These are phyloP conservation scores for Blastomyces gilchristii DNA, from an alignment of 2,329 filamentous ascomycete species.

Conservation along the genomic window DNA sequence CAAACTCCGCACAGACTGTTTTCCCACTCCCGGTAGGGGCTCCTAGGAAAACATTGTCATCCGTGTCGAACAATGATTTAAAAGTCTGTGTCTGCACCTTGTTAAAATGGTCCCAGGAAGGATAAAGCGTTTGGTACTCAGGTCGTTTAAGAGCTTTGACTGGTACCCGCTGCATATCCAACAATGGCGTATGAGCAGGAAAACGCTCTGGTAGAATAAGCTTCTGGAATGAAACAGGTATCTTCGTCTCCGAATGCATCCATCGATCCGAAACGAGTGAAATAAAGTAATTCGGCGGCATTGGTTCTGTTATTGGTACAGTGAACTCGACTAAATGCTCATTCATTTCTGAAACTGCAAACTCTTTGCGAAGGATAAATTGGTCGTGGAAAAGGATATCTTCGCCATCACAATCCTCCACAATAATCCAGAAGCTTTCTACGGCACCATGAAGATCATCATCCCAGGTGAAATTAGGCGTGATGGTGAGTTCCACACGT, in stretches of 20 bases:
- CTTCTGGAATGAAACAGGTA: slow-evolving; percentile 91
- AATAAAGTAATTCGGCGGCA: slow-evolving; percentile 98
- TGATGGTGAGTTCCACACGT: slow-evolving; percentile 78
- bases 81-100: slow-evolving; percentile 96
- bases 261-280: slow-evolving; percentile 88
- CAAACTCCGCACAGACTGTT: slow-evolving; percentile 92
- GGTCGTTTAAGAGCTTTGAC: slow-evolving; percentile 78
- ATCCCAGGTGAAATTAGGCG: slow-evolving; percentile 94
- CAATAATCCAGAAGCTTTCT: slow-evolving; percentile 93
- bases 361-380: slow-evolving; percentile 83
- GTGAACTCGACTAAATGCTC: slow-evolving; percentile 95
- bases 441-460: slow-evolving; percentile 75
- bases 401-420: slow-evolving; percentile 95
- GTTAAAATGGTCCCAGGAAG: slow-evolving; percentile 81
- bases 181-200: slow-evolving; percentile 79
- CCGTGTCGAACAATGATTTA: slow-evolving; percentile 79
- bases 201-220: slow-evolving; percentile 91
- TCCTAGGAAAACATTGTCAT: slow-evolving; percentile 88
- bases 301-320: slow-evolving; percentile 89
- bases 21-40: slow-evolving; percentile 93
- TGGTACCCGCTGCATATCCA: slow-evolving; percentile 85
- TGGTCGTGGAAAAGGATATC: slow-evolving; percentile 92
- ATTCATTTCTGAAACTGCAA: slow-evolving; percentile 72
- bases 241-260: slow-evolving; percentile 95
- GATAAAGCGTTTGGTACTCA: slow-evolving; percentile 72